Conservation (phyloP, 352 stramenopile species). For the Globisporangium barbulae region DNA sequence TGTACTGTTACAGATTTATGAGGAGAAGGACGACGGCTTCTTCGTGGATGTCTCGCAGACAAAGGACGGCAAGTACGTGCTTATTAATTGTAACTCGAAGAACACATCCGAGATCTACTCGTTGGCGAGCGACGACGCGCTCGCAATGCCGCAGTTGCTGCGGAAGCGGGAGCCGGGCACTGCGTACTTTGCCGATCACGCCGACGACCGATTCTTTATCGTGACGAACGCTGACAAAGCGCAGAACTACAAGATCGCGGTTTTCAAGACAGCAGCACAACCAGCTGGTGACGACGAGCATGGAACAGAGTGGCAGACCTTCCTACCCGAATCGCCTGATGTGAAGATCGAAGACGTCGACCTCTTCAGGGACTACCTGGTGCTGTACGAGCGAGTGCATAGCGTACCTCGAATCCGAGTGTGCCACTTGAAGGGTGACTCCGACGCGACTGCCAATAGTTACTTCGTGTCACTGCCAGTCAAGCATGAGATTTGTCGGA, state of each 20-base stretch:
- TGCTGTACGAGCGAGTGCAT: slow-evolving; percentile 77
- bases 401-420: slow-evolving; percentile 78
- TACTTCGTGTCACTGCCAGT: slow-evolving; percentile 59
- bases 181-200: slow-evolving; percentile 86
- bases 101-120: slow-evolving; percentile 82
- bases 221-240: slow-evolving; percentile 77
- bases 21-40: slow-evolving; percentile 69
- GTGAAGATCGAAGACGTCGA: slow-evolving; percentile 90
- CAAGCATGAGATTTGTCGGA: slow-evolving; percentile 49
- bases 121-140: slow-evolving; percentile 23
- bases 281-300: background rate
- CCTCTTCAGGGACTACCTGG: slow-evolving; percentile 72
- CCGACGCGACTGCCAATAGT: slow-evolving; percentile 3
- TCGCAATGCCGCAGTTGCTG: slow-evolving; percentile 38
- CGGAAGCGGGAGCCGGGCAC: slow-evolving; percentile 49
- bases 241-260: slow-evolving; percentile 76
- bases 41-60: slow-evolving; percentile 85
- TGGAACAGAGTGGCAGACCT: slow-evolving; percentile 31
- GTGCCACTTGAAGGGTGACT: slow-evolving; percentile 19
- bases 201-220: slow-evolving; percentile 61
- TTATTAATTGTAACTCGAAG: slow-evolving; percentile 90
- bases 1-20: slow-evolving; percentile 50
- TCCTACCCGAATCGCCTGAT: slow-evolving; percentile 48
- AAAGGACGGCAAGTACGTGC: slow-evolving; percentile 75
- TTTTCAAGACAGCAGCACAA: slow-evolving; percentile 9